Evolutionary conservation across 805 yeast species (phyloP), one percentile per base, ranked within the genome.

Genomic region (Candida xiaguanensis): DNA sequence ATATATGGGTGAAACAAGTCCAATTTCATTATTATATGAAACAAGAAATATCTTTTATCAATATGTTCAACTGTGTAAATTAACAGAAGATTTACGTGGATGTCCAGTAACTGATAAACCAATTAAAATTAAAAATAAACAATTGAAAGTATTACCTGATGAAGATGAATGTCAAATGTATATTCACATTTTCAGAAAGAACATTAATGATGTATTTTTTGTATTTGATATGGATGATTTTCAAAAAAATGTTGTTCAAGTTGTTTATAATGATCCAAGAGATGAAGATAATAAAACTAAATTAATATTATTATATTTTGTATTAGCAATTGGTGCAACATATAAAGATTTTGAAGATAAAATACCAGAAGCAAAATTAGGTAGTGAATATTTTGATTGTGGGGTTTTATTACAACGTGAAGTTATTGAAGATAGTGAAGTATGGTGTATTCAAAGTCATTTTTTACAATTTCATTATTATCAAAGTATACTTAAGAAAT

Each of bases 381-480:
- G 72, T 3, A 44, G 48, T 7, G 47, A 52, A 5, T 69, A 59
- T 37, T 65, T 67, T 38, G 65, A 65, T 22, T 50, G 58, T 36
- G 74, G 69, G 0, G 36, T 61, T 32, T 46, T 52, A 18, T 41
- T 69, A 7, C 42, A 67, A 40, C 44, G 58, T 30, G 44, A 55
- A 12, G 50, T 59, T 1, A 56, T 57, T n/a, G 66, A 67, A 34
- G 73, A 67, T 44, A 67, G 40, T 61, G 19, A 62, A 52, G 31
- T 69, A 11, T 70, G 75, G 74, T 46, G 66, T 9, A 67, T 68
- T 2, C 71, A 68, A 40, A 65, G 66, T 4, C 56, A 70, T 41
- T 45, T 67, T 22, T 45, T 74, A 16, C 53, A 63, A 25, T 67
- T 59, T 46, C 59, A 70, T 45, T 70, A 58, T 46, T 63, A 71